Conservation (phyloP, 2,329 filamentous ascomycete genomes). For the Trichophyton simii region DNA sequence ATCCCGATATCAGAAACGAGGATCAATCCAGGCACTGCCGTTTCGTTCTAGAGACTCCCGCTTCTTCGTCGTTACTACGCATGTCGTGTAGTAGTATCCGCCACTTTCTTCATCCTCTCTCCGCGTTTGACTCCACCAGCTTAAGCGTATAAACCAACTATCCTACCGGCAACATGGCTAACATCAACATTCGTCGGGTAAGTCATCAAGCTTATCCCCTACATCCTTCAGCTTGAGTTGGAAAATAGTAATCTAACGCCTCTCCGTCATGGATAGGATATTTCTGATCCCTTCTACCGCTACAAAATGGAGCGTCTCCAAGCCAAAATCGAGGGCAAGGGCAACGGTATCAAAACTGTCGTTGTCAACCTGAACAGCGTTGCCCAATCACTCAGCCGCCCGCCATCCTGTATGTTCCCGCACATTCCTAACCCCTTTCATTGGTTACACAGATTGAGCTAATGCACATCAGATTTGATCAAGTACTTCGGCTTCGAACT, state of each 20-base stretch:
- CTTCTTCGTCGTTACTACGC: slow-evolving; percentile 27
- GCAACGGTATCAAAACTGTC: slow-evolving; percentile 98
- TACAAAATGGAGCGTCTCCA: slow-evolving; percentile 99
- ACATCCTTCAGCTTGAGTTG: neutral
- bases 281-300: slow-evolving; percentile 97
- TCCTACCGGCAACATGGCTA: slow-evolving; percentile 65
- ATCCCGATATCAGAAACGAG: slow-evolving; percentile 11
- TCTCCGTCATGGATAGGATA: slow-evolving; percentile 44
- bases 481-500: slow-evolving; percentile 99
- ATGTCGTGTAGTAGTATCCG: slow-evolving; percentile 47
- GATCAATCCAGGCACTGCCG: slow-evolving; percentile 15
- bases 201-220: slow-evolving; percentile 6
- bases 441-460: slow-evolving; percentile 6
- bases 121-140: slow-evolving; percentile 19
- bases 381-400: slow-evolving; percentile 79
- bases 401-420: slow-evolving; percentile 53
- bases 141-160: slow-evolving; percentile 16
- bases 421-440: neutral
- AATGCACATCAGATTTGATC: slow-evolving; percentile 55
- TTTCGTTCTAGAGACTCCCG: slow-evolving; percentile 5
- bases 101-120: slow-evolving; percentile 32
- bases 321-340: slow-evolving; percentile 99
- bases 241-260: neutral
- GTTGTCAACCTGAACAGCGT: slow-evolving; percentile 94
- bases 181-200: slow-evolving; percentile 85